Percentiles rank a stretch among this genome's conserved stretches.
Evolutionary conservation across 352 stramenopile genomes (phyloP).

Genomic region (Paralagenidium karlingii): DNA sequence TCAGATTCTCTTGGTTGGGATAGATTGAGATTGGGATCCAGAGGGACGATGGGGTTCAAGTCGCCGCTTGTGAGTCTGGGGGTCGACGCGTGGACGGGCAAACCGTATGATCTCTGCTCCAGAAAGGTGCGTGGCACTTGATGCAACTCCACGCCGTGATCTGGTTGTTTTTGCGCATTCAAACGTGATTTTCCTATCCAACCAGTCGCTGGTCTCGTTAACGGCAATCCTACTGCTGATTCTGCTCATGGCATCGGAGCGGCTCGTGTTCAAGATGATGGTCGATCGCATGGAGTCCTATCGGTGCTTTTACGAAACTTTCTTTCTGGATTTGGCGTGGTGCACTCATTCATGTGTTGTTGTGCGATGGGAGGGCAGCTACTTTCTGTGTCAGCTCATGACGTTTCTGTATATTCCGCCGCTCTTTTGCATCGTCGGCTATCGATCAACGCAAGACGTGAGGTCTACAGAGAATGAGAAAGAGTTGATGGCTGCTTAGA

Average conservation of each 20-base stretch:
- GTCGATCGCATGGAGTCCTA: conserved; percentile 85
- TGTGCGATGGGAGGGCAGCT: conserved; percentile 15
- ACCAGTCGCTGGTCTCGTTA: conserved; percentile 64
- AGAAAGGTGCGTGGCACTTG: conserved; percentile 63
- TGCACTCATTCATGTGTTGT: background rate
- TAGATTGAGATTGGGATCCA: no score
- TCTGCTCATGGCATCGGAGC: conserved; percentile 67
- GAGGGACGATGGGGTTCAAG: conserved; percentile 67
- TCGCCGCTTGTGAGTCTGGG: conserved; percentile 72
- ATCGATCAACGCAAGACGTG: conserved; percentile 69
- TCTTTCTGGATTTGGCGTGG: background rate
- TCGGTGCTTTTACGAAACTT: conserved; percentile 27
- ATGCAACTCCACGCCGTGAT: no score
- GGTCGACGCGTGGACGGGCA: conserved; percentile 73
- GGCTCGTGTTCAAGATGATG: conserved; percentile 83
- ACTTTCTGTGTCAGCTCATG: conserved; percentile 80
- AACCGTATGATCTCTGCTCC: conserved; percentile 76
- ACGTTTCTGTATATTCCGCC: conserved; percentile 83
- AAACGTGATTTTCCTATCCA: background rate
- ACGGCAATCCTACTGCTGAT: conserved; percentile 55
- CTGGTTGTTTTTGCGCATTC: background rate
- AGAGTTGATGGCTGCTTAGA: background rate
- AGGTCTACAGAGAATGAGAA: background rate
- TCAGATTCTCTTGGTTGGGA: no score
- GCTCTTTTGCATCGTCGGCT: conserved; percentile 78